Evolutionary conservation across 1,284 basidiomycete genomes (phyloP).

Genomic region (Thelephora terrestris): DNA sequence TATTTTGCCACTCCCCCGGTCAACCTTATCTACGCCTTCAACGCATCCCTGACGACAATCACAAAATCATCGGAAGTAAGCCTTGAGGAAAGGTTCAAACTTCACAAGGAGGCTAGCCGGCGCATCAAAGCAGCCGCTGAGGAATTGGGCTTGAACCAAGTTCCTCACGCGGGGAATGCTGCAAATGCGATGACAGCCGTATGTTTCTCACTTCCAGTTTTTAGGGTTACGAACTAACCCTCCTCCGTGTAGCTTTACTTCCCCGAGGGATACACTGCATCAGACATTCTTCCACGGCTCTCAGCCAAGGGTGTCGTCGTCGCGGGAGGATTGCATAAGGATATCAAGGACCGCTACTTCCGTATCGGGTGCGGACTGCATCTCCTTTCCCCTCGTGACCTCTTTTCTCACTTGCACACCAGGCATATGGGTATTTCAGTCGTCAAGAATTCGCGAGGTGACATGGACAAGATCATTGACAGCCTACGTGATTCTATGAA

Average conservation of each 20-base stretch:
- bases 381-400: slow-evolving; percentile 6
- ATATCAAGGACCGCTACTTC: slow-evolving; percentile 81
- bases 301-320: slow-evolving; percentile 67
- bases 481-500: slow-evolving; percentile 52
- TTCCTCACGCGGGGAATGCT: slow-evolving; percentile 57
- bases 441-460: slow-evolving; percentile 57
- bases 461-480: slow-evolving; percentile 68
- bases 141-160: slow-evolving; percentile 64
- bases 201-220: slow-evolving; percentile 14
- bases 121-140: slow-evolving; percentile 66
- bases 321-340: slow-evolving; percentile 84
- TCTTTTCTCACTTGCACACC: slow-evolving; percentile 16
- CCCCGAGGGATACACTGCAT: slow-evolving; percentile 65
- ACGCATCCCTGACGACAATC: slow-evolving; percentile 72
- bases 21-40: slow-evolving; percentile 89
- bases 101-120: slow-evolving; percentile 67
- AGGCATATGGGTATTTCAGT: slow-evolving; percentile 90
- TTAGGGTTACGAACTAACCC: neutral
- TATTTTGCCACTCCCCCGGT: slow-evolving; percentile 97
- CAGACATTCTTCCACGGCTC: slow-evolving; percentile 68
- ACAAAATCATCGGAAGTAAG: slow-evolving; percentile 40
- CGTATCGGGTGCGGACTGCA: slow-evolving; percentile 50
- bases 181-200: slow-evolving; percentile 93
- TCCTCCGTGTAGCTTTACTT: slow-evolving; percentile 47
- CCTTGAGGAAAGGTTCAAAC: slow-evolving; percentile 72